Conservation (phyloP, 257 asterid genomes). For the Solanum chiquidenum region DNA sequence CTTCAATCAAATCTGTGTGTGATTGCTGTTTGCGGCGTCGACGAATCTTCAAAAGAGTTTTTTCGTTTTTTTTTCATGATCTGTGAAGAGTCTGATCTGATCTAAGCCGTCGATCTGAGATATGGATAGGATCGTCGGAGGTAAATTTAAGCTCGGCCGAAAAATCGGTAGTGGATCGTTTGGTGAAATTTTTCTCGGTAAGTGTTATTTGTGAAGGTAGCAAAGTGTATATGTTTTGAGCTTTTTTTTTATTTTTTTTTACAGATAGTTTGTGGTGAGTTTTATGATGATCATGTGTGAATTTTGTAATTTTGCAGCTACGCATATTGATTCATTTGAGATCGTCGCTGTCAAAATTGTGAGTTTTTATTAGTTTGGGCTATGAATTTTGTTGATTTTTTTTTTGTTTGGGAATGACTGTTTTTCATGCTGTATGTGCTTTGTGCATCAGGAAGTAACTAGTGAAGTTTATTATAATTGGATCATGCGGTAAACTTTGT, state of each 20-base stretch:
- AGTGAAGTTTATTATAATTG: background rate
- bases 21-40: background rate
- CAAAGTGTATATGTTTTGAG: background rate
- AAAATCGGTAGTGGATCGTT: constrained; percentile 98
- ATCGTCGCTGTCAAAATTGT: constrained; percentile 94
- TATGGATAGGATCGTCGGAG: constrained; percentile 85
- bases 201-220: background rate
- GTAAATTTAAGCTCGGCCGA: constrained; percentile 92
- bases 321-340: constrained; percentile 81
- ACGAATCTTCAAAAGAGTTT: background rate
- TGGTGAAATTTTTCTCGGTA: constrained; percentile 87
- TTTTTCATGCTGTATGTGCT: background rate
- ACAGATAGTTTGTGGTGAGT: background rate
- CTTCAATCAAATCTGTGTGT: background rate
- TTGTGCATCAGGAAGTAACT: background rate
- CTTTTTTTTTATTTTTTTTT: background rate
- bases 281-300: background rate
- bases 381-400: background rate
- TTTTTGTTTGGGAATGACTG: background rate
- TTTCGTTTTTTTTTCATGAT: background rate
- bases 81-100: background rate
- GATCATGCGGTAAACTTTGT: background rate
- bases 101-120: constrained; percentile 4
- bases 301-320: constrained; percentile 42
- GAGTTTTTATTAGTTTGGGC: constrained; percentile 21